phyloP scores from a whole-genome alignment of 2,329 filamentous ascomycete genomes.

The Nemania abortiva region DNA sequence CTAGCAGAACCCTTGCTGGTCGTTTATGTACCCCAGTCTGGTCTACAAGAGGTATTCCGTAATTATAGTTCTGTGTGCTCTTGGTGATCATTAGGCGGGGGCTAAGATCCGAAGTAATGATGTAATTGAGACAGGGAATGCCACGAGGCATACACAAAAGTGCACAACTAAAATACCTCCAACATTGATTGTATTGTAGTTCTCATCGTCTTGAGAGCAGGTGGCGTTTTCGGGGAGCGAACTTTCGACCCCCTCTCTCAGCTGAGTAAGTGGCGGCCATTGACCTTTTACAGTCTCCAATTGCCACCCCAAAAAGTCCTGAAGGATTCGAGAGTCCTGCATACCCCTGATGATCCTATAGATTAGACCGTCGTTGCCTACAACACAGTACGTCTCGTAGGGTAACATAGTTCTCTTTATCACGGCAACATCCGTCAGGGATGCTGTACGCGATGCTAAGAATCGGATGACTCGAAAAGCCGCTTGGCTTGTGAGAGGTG shows the following conservation, averaged over 20 bases:
- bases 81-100: too few relatives aligned
- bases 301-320: too few relatives aligned
- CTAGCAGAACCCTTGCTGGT: neutral
- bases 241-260: neutral
- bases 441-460: neutral
- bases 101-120: neutral
- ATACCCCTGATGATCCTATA: neutral
- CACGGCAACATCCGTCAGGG: neutral
- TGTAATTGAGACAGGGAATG: neutral
- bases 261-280: neutral
- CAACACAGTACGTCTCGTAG: neutral
- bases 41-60: neutral
- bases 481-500: neutral
- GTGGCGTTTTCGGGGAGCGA: neutral
- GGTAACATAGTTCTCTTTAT: neutral
- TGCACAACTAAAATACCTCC: neutral
- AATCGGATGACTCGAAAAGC: neutral
- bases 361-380: neutral
- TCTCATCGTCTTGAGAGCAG: neutral
- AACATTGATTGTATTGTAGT: neutral
- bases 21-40: neutral
- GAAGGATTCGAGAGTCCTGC: neutral
- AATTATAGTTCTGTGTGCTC: neutral
- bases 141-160: neutral
- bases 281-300: neutral